phyloP scores from a whole-genome alignment of 1,284 basidiomycete genomes.

The Pseudomicrostroma phylloplanum region DNA sequence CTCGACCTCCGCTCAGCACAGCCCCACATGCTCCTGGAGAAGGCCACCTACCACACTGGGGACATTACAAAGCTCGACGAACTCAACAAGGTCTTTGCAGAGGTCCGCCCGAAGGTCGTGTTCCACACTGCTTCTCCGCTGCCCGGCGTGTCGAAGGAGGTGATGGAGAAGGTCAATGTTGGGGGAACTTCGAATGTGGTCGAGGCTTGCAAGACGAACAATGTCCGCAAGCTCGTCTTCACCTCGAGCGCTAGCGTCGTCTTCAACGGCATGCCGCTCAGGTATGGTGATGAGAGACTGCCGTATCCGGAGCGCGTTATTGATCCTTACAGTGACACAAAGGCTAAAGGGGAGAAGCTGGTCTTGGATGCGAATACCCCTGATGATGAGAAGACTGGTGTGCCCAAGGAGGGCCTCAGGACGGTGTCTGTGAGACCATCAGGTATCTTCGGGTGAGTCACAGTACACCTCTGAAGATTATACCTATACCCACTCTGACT shows the following conservation, averaged over 20 bases:
- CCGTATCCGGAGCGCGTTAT: constrained; percentile 68
- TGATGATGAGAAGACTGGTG: constrained; percentile 5
- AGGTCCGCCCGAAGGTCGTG: constrained; percentile 22
- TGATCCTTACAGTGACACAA: constrained; percentile 95
- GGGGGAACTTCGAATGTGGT: constrained; percentile 82
- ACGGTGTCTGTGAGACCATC: constrained; percentile 87
- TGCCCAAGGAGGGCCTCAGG: constrained; percentile 60
- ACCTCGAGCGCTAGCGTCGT: constrained; percentile 91
- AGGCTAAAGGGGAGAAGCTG: constrained; percentile 78
- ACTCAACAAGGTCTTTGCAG: constrained; percentile 17
- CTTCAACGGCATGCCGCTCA: constrained; percentile 74
- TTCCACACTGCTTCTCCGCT: constrained; percentile 95
- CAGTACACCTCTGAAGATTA: constrained; percentile 52
- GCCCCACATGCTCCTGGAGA: constrained; percentile 23
- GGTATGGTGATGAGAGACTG: constrained; percentile 83
- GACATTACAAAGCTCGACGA: constrained; percentile 40
- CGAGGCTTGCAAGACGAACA: constrained; percentile 61
- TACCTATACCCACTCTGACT: too few species aligned
- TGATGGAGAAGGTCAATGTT: constrained; percentile 92
- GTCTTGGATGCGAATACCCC: constrained; percentile 80
- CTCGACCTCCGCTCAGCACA: constrained; percentile 36
- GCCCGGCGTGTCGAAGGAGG: constrained; percentile 57
- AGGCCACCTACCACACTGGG: constrained; percentile 40
- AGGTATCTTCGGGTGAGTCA: constrained; percentile 70
- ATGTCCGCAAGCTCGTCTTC: constrained; percentile 80